These are phyloP conservation scores for Medicago ruthenica DNA, from an alignment of 306 rosid species.

Conservation along the genomic window DNA sequence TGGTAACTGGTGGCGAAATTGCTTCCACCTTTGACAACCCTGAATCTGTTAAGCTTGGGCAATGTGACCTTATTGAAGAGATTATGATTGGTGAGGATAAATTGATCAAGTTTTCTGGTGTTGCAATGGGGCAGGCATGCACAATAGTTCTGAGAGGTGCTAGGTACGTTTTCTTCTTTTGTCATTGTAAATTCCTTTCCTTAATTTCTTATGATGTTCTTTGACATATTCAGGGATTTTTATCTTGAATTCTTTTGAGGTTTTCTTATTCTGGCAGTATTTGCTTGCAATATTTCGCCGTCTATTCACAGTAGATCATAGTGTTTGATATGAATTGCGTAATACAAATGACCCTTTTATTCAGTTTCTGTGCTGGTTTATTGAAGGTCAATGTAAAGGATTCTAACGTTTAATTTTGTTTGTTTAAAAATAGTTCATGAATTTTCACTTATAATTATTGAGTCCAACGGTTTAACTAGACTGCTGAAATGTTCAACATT, in stretches of 20 bases:
- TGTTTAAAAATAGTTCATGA: not conserved
- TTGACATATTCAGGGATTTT: not conserved
- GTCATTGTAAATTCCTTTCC: not conserved
- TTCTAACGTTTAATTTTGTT: not conserved
- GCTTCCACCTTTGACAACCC: constrained; percentile 98
- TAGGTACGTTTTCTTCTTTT: constrained; percentile 56
- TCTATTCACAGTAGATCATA: not conserved
- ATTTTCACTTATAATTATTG: not conserved
- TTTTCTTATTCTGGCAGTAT: not conserved
- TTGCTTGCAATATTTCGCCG: not conserved
- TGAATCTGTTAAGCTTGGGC: constrained; percentile 94
- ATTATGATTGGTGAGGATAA: constrained; percentile 98
- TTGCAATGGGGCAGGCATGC: constrained; percentile 96
- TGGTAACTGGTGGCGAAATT: constrained; percentile 98
- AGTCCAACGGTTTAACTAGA: not conserved
- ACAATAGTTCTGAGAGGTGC: constrained; percentile 94
- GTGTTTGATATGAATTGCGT: constrained; percentile 4
- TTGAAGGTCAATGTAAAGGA: constrained; percentile 5
- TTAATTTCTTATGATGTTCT: not conserved
- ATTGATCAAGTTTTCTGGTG: constrained; percentile 94
- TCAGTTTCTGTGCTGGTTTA: not conserved
- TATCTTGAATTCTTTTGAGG: no score
- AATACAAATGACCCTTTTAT: not conserved
- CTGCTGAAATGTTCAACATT: not conserved
- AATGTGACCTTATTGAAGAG: constrained; percentile 90